Evolutionary conservation across 1,139 yeast genomes (phyloP).

Genomic region (Candida freyschussii): DNA sequence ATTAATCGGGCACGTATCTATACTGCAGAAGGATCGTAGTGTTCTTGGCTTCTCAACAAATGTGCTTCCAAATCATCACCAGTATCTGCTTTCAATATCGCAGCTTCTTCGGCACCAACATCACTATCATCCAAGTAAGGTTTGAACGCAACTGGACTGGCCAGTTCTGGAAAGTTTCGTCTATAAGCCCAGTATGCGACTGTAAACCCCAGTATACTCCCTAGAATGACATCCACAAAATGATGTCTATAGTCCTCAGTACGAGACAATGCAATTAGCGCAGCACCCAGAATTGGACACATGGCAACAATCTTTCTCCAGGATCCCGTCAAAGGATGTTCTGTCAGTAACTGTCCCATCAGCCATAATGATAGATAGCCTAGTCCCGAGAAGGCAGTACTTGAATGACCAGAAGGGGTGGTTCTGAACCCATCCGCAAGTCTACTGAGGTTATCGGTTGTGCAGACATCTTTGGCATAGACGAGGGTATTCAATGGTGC

Average conservation of each 20-base stretch:
- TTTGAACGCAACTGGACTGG: constrained; percentile 31
- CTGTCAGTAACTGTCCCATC: constrained; percentile 52
- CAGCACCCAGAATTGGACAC: constrained; percentile 51
- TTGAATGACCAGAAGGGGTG: constrained; percentile 77
- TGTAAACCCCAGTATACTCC: constrained; percentile 48
- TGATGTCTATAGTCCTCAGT: constrained; percentile 81
- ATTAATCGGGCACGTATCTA: too few relatives aligned
- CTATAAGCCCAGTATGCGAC: constrained; percentile 42
- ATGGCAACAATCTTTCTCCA: constrained; percentile 47
- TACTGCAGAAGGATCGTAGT: too few relatives aligned
- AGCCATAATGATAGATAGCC: constrained; percentile 62
- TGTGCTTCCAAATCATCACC: constrained; percentile 15
- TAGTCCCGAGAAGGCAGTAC: constrained; percentile 61
- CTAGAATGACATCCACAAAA: constrained; percentile 61
- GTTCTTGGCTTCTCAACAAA: constrained; percentile 10
- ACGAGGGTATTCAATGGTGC: constrained; percentile 46
- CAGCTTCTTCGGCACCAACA: constrained; percentile 22
- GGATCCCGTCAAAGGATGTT: constrained; percentile 40
- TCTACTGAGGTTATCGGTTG: constrained; percentile 40
- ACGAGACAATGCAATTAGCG: constrained; percentile 61
- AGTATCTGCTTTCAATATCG: constrained; percentile 15
- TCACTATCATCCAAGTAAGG: constrained; percentile 35
- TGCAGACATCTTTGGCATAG: constrained; percentile 57
- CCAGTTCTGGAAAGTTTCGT: constrained; percentile 41
- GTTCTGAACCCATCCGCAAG: constrained; percentile 70